phyloP scores from a whole-genome alignment of 345 rosid species.

The Turnera subulata region DNA sequence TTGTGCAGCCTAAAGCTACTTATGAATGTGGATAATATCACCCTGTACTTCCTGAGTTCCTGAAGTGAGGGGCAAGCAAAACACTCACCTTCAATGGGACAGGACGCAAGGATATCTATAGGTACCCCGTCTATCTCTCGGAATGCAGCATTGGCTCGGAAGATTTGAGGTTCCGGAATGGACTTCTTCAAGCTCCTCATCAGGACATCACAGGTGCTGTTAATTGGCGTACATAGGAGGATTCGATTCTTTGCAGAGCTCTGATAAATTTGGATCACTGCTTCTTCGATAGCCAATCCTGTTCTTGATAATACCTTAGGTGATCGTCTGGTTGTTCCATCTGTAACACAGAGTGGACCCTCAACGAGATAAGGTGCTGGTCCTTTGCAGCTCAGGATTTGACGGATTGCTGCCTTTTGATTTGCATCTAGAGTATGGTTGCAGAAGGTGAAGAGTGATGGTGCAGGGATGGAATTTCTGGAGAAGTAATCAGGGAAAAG shows the following conservation, averaged over 20 bases:
- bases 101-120: constrained; percentile 25
- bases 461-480: neutral
- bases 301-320: constrained; percentile 16
- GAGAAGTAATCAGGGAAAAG: constrained; percentile 24
- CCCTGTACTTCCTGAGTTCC: constrained; percentile 14
- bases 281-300: constrained; percentile 24
- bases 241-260: constrained; percentile 8
- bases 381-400: constrained; percentile 18
- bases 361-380: constrained; percentile 30
- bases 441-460: neutral
- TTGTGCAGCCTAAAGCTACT: constrained; percentile 28
- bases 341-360: constrained; percentile 22
- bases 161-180: constrained; percentile 20
- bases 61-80: constrained; percentile 26
- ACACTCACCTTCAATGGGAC: constrained; percentile 20
- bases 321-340: too few relatives aligned
- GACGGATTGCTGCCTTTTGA: constrained; percentile 16
- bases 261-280: constrained; percentile 21
- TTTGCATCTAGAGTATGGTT: constrained; percentile 6
- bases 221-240: constrained; percentile 33
- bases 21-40: constrained; percentile 30
- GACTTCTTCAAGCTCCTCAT: constrained; percentile 26
- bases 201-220: constrained; percentile 33
- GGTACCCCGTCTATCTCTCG: constrained; percentile 30
- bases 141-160: constrained; percentile 43